These are phyloP conservation scores for Aegilops bicornis DNA, from an alignment of 176 grass and related monocot genomes.

Conservation along the genomic window DNA sequence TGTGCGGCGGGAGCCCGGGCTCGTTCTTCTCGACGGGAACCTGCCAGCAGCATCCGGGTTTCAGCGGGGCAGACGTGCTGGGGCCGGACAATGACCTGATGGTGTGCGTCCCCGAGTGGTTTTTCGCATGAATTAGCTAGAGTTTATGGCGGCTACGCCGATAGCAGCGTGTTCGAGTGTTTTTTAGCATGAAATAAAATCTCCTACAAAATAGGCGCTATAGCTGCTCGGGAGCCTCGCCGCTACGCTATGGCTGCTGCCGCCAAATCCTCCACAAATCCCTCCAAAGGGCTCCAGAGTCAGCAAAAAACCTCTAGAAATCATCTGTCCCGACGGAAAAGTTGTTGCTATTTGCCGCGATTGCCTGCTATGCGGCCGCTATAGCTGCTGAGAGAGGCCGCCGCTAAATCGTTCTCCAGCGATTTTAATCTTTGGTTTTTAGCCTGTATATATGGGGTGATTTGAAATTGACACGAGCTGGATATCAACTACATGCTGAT, in stretches of 20 bases:
- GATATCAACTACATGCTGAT: background rate
- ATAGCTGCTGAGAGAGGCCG: too few species aligned
- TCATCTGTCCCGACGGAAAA: too few species aligned
- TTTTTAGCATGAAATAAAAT: background rate
- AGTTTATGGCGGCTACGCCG: conserved; percentile 15
- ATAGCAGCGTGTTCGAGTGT: conserved; percentile 44
- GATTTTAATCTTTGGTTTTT: background rate
- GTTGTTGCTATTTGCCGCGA: too few species aligned
- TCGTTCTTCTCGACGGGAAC: conserved; percentile 70
- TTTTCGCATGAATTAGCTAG: too few species aligned
- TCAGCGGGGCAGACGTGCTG: conserved; percentile 7
- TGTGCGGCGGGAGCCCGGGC: conserved; percentile 52
- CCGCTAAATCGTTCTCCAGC: too few species aligned
- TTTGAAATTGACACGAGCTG: background rate
- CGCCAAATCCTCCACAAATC: too few species aligned
- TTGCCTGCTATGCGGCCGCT: too few species aligned
- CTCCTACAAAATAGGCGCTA: too few species aligned
- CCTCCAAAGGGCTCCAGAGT: too few species aligned
- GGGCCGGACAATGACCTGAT: conserved; percentile 33
- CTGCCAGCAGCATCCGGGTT: conserved; percentile 43
- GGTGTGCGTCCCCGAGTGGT: conserved; percentile 34
- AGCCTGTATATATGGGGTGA: conserved; percentile 31
- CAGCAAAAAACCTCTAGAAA: too few species aligned
- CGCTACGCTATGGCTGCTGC: too few species aligned
- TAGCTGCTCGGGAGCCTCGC: too few species aligned